Base-by-base conservation (phyloP, 2,329 filamentous ascomycete species). In the Nothopassalora personata region DNA sequence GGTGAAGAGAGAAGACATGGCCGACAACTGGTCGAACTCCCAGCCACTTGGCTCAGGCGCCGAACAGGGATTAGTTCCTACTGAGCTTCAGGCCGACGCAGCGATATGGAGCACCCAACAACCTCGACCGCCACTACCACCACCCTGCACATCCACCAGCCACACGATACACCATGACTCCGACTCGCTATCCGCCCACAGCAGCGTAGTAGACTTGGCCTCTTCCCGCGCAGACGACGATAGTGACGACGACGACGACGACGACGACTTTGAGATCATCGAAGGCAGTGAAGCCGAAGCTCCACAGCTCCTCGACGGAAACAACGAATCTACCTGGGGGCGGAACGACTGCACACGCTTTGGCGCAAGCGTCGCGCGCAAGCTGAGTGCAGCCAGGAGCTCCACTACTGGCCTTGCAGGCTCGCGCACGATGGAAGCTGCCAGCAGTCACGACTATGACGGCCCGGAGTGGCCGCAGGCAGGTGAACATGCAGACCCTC, bases 381-480 rank as follows among this genome's bases (percentile, higher is more conserved):
- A 36, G 43, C 43, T 45, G 39, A n/a, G 13, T 43, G 13, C 13
- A 43, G 39, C 39, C 15, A 43, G 39, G 39, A 43, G 39, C 39
- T 43, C 59, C 39, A n/a, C 39, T 18, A 18, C n/a, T 60, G 59
- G 55, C 11, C 53, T n/a, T 45, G 49, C 54, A 54, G 58, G 58
- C 54, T 36, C 48, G 56, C 51, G 50, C 57, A 60, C 19, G 1
- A 72, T 72, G 70, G 70, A 72, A 57, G 62, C 63, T 36, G 67
- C 61, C 51, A 65, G 62, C 71, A 65, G 64, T 71, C 87, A 90
- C 75, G 87, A 89, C 76, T 94, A 94, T 75, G 89, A 90, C 71
- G 89, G 84, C 72, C 85, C 93, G 63, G 88, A 88, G 59, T 95
- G 90, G 90, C 72, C 73, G 58, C 79, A 80, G 69, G 78, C 79